Evolutionary conservation across 192 early-diverging fungal genomes (phyloP), one percentile per base, ranked within the genome.

Genomic region (Coemansia sp.): DNA sequence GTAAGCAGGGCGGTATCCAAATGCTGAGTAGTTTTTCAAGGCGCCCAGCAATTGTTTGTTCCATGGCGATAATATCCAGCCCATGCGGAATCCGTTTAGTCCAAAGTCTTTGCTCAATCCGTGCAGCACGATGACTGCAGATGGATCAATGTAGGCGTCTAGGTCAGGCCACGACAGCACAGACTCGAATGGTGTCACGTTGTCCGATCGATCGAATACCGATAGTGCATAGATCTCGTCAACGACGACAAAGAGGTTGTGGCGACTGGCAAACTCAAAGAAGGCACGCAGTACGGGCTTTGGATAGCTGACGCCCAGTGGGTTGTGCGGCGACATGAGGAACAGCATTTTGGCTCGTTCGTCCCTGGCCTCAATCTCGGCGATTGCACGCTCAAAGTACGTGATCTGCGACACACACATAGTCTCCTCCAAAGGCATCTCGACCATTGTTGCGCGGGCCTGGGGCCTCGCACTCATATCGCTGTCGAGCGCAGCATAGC

Each of bases 81-180:
- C 92, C 53, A 88, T 76, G 43, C 93, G 89, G 67, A 90, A 81
- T 5, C 93, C 93, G 69, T 90, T 91, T 38, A 91, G 73, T 19
- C 87, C 83, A 85, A 96, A 95, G 75, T 93, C 94, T 77, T 96
- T 96, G 68, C 90, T 91, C 64, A 96, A 72, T 19, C 90, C 88
- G 75, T 93, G 94, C 30, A 94, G 65, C 28, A 94, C 85, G 59
- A 94, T 88, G 14, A 91, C 83, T 26, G 84, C 63, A 0, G 80
- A 63, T 43, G 89, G 89, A 57, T 91, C 89, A 42, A 90, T 90
- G 49, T 86, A 82, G 3, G 82, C 46, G 42, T 80, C 81, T 47
- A 94, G 62, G 59, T 90, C 84, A 5, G 67, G 57, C 59, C 89
- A 65, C 40, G 86, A 82, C 32, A 91, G 75, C 2, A 91, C 83